Evolutionary conservation across 2,329 filamentous ascomycete species (phyloP), one percentile per base, ranked within the genome.

Genomic region (Tolypocladium endophyticum): DNA sequence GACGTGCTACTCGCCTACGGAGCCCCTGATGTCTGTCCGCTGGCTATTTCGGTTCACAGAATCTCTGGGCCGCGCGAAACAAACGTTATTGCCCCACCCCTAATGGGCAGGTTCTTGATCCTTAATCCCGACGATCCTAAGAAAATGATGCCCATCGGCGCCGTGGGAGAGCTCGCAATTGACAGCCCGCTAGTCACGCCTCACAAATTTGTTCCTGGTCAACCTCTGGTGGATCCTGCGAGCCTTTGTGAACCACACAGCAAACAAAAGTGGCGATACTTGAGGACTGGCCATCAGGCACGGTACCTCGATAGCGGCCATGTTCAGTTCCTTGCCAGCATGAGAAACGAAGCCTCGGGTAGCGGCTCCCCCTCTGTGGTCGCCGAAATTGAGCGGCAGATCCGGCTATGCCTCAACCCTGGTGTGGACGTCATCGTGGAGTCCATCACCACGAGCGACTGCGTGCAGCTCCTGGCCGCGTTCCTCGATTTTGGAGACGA

Each of bases 161-260:
- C 79, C 0, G 72, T 83, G 1, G 82, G 82, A 0, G 84, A 87
- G 65, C 72, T 87, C 2, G 76, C 86, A 4, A 79, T 87, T 39
- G 83, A 86, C 64, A 83, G 83, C 0, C 71, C 71, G 1, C 58
- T 68, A 4, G 59, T 73, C 16, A 73, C 71, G 0, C 71, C 71
- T 2, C 73, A 76, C 61, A 70, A 70, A 5, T 73, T 76, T 52
- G 60, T 68, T 0, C 65, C 68, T 0, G 72, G 72, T 4, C 63
- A 63, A 11, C 63, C 71, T 0, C 62, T 72, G 1, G 9, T 65
- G 18, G 64, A 76, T 56, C 65, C 68, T 2, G 58, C 50, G 14
- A 59, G 56, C 16, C 45, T 56, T 28, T 43, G 72, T n/a, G 59
- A 56, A 20, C 35, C 36, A 58, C 56, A 66, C 55, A 67, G 68